Evolutionary conservation across 805 yeast species (phyloP).

Genomic region (Sugiyamaella smithiae): DNA sequence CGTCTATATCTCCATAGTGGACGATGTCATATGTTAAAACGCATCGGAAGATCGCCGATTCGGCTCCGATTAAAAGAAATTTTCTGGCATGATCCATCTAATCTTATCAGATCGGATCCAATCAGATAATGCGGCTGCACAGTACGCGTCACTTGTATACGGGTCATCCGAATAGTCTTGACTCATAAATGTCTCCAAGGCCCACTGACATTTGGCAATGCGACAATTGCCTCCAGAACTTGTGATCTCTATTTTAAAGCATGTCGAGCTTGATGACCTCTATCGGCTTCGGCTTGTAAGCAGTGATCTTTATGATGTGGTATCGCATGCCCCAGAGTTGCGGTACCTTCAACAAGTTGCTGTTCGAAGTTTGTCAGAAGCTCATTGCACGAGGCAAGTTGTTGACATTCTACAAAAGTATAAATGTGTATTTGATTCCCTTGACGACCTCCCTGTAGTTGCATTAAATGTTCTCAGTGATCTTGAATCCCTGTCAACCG

Average conservation of each 20-base stretch:
- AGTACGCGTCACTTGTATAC: no score
- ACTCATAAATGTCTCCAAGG: no score
- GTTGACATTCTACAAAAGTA: not conserved
- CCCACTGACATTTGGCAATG: no score
- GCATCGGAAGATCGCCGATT: no score
- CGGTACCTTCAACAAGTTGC: not conserved
- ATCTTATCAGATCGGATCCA: no score
- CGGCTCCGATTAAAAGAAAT: no score
- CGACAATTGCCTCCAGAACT: not conserved
- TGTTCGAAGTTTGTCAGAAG: not conserved
- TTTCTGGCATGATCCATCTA: no score
- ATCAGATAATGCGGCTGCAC: no score
- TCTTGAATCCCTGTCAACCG: not conserved
- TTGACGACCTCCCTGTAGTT: not conserved
- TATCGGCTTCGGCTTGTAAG: not conserved
- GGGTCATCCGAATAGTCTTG: no score
- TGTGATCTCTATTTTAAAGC: not conserved
- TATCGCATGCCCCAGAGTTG: not conserved
- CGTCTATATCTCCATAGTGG: no score
- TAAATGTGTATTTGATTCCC: not conserved
- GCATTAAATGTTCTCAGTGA: no score
- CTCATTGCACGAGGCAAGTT: not conserved
- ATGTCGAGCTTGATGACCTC: not conserved
- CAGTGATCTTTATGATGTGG: not conserved
- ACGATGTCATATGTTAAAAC: no score